phyloP scores from a whole-genome alignment of 1,284 basidiomycete genomes.

The Malassezia cuniculi region DNA sequence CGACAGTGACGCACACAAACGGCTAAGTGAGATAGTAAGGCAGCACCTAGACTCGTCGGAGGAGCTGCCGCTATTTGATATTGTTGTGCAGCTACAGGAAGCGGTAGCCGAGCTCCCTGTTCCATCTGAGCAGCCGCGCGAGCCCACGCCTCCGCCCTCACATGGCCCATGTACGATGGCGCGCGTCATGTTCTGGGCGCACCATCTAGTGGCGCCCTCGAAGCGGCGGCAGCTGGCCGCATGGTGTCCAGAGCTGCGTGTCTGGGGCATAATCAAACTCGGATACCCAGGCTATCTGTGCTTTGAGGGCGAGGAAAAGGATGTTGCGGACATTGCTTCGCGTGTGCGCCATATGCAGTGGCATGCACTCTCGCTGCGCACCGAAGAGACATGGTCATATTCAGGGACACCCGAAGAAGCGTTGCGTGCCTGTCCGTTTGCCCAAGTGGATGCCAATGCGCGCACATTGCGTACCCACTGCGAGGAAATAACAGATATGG shows the following conservation, averaged over 20 bases:
- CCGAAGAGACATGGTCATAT: conserved; percentile 5
- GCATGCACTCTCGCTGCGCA: conserved; percentile 11
- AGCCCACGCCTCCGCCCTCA: neutral
- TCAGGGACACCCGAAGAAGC: conserved; percentile 1
- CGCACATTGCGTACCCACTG: conserved; percentile 1
- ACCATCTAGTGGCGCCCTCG: conserved; percentile 17
- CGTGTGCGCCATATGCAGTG: conserved; percentile 14
- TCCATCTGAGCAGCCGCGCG: neutral
- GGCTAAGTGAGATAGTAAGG: neutral
- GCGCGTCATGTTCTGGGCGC: conserved; percentile 14
- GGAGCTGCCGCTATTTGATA: conserved; percentile 3
- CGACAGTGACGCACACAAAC: no score
- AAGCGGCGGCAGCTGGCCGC: conserved; percentile 16
- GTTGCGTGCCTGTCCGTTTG: neutral
- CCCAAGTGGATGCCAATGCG: neutral
- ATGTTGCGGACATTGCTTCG: conserved; percentile 16
- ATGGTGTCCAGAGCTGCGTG: conserved; percentile 16
- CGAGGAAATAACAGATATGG: conserved; percentile 6
- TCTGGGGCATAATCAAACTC: conserved; percentile 16
- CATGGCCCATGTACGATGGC: conserved; percentile 3
- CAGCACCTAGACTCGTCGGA: neutral
- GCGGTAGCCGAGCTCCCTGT: neutral
- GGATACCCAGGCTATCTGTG: conserved; percentile 20
- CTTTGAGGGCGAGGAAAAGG: conserved; percentile 16
- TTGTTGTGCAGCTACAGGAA: conserved; percentile 3